Evolutionary conservation across 352 stramenopile genomes (phyloP).

Genomic region (Blastocystis sp.): DNA sequence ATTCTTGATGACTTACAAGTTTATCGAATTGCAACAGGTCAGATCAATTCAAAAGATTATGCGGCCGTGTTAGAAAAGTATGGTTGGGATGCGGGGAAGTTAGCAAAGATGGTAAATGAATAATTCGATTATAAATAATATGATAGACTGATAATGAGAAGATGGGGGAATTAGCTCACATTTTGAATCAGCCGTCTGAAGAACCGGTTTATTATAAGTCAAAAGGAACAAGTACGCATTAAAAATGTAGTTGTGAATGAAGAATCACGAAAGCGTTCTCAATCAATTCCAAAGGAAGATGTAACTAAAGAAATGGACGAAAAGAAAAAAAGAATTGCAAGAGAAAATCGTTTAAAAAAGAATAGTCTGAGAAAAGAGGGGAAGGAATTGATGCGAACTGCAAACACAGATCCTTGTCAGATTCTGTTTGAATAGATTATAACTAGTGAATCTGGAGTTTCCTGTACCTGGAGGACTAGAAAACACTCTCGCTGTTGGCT

Average conservation of each 20-base stretch:
- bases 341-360: background rate
- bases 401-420: background rate
- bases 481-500: background rate
- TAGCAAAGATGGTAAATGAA: background rate
- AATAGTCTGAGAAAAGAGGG: background rate
- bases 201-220: background rate
- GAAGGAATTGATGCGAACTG: background rate
- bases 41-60: conserved; percentile 45
- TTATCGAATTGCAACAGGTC: conserved; percentile 52
- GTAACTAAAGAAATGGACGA: background rate
- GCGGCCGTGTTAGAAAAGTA: conserved; percentile 30
- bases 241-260: background rate
- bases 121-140: background rate
- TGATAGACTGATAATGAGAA: conserved; percentile 13
- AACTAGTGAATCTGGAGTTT: conserved; percentile 31
- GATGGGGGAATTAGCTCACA: conserved; percentile 26
- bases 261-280: conserved; percentile 19
- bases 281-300: background rate
- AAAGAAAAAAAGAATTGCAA: background rate
- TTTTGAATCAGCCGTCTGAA: background rate
- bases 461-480: background rate
- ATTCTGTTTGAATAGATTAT: background rate
- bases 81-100: conserved; percentile 4
- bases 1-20: conserved; percentile 51
- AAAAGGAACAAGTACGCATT: background rate